Conservation (phyloP, 345 rosid genomes). For the Leavenworthia alabamica region DNA sequence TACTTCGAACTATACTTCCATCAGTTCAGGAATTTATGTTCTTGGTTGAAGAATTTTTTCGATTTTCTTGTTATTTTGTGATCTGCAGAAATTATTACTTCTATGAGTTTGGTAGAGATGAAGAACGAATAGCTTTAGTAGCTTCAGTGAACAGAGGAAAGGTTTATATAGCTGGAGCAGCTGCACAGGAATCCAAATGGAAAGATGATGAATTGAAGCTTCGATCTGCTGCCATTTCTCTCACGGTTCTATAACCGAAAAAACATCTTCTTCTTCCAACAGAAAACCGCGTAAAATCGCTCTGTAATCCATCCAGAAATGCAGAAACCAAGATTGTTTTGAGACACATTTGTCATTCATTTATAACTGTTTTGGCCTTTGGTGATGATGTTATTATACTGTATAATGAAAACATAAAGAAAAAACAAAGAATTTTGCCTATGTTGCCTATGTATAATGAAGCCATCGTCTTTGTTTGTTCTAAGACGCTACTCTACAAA, state of each 20-base stretch:
- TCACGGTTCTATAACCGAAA: conserved; percentile 38
- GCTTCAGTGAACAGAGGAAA: conserved; percentile 68
- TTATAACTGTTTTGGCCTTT: background rate
- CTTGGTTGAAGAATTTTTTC: background rate
- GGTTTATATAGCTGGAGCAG: conserved; percentile 85
- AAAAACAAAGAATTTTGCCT: too few species aligned
- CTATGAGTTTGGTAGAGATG: conserved; percentile 78
- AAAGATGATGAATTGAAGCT: conserved; percentile 69
- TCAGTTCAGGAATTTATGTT: background rate
- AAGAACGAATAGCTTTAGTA: conserved; percentile 66
- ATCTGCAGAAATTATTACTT: conserved; percentile 70
- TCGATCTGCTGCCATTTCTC: conserved; percentile 77
- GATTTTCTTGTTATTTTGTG: background rate
- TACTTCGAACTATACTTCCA: background rate
- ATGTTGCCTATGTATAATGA: too few species aligned
- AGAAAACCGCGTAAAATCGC: background rate
- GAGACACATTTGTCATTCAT: conserved; percentile 3
- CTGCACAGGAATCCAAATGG: conserved; percentile 78
- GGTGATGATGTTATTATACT: background rate
- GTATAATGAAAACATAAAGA: background rate
- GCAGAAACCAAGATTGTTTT: background rate
- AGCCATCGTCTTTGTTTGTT: too few species aligned
- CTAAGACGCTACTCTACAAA: too few species aligned
- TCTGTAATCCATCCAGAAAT: background rate
- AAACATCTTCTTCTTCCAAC: background rate